A percentile compares a stretch with the other conserved stretches of the same genome.
phyloP scores from a whole-genome alignment of 768 basidiomycete species.

The Boletellus emodensis region DNA sequence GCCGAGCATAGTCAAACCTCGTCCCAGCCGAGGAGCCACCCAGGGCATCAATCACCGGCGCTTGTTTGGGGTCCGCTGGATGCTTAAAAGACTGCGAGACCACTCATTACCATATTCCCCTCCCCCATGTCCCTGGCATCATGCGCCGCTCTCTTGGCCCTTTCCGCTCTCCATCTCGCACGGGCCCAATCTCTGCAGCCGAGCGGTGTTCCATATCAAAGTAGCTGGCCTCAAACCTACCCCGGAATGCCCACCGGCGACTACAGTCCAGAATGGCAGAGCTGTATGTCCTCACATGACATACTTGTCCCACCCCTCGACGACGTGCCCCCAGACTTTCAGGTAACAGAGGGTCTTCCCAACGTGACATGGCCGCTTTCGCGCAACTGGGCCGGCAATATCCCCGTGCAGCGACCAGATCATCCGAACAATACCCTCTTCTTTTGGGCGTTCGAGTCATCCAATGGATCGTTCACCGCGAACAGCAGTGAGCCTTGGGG shows the following conservation, averaged over 20 bases:
- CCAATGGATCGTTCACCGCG: conserved; percentile 8
- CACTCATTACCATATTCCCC: background rate
- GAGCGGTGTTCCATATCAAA: background rate
- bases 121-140: background rate
- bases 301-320: background rate
- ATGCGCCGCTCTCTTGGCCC: background rate
- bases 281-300: conserved; percentile 38
- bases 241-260: conserved; percentile 41
- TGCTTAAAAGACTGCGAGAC: background rate
- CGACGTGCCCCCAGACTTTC: conserved; percentile 43
- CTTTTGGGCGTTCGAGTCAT: conserved; percentile 60
- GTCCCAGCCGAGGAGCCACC: too few species aligned
- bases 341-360: conserved; percentile 51
- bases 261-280: conserved; percentile 58
- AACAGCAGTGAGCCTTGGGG: too few species aligned
- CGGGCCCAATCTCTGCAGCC: background rate
- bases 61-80: too few species aligned
- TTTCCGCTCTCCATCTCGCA: background rate
- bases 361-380: conserved; percentile 51
- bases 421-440: conserved; percentile 66
- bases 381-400: conserved; percentile 58
- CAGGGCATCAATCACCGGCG: too few species aligned
- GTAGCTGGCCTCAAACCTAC: conserved; percentile 36
- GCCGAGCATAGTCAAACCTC: too few species aligned
- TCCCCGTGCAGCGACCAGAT: conserved; percentile 55